Conservation (phyloP, 1,284 basidiomycete species). For the Cystobasidiaceae sp. region DNA sequence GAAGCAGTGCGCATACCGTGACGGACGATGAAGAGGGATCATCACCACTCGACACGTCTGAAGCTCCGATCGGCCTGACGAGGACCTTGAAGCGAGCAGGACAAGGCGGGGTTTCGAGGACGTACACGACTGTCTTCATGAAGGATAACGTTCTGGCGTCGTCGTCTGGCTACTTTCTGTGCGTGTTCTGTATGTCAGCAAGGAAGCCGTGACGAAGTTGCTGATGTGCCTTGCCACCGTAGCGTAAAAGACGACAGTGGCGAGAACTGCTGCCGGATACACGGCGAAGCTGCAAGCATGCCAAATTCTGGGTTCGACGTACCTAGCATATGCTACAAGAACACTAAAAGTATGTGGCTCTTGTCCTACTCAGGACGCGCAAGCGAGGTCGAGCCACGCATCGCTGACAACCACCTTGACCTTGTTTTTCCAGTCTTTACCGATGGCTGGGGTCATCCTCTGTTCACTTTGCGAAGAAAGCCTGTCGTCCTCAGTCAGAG, state of each 20-base stretch:
- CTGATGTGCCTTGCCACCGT: not conserved
- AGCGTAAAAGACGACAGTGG: conserved; percentile 10
- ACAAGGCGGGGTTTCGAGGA: not conserved
- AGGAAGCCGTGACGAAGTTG: not conserved
- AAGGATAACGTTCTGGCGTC: not conserved
- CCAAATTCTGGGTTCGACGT: conserved; percentile 14
- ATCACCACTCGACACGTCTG: too few relatives aligned
- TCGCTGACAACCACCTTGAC: too few relatives aligned
- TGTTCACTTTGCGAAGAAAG: conserved; percentile 11
- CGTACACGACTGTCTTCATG: not conserved
- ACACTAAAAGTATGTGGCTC: not conserved
- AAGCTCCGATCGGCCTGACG: too few relatives aligned
- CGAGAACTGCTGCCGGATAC: conserved; percentile 5
- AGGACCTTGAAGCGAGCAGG: too few relatives aligned
- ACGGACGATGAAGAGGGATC: too few relatives aligned
- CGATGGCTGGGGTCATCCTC: conserved; percentile 6
- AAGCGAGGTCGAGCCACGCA: too few relatives aligned
- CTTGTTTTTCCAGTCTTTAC: conserved; percentile 2
- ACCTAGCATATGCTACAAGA: conserved; percentile 13
- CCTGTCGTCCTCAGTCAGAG: not conserved
- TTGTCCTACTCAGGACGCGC: too few relatives aligned
- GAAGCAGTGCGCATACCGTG: too few relatives aligned
- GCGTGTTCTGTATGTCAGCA: not conserved
- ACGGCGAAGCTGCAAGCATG: conserved; percentile 7
- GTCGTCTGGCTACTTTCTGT: conserved; percentile 11